Base-by-base conservation (phyloP, 2,329 filamentous ascomycete species). In the Cercospora zeina region DNA sequence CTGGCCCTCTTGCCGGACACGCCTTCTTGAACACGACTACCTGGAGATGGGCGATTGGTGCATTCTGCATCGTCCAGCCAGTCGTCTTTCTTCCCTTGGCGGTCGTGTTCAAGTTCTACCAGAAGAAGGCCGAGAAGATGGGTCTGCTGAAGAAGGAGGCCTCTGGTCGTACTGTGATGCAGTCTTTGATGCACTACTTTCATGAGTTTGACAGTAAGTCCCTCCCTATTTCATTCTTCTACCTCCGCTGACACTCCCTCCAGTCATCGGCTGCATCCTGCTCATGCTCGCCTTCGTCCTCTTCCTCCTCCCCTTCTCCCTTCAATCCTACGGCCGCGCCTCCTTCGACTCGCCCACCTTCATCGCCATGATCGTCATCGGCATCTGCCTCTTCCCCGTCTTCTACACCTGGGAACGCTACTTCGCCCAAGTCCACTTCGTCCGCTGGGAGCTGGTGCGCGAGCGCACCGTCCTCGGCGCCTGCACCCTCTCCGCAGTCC, bases 231-330 rank as follows among this genome's bases (percentile, higher is more conserved):
- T n/a, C n/a, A n/a, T n/a, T n/a, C n/a, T n/a, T n/a, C n/a, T n/a
- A n/a, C n/a, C n/a, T n/a, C n/a, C 11, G 14, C 55, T 58, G 33
- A 57, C n/a, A 57, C 0, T 13, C 1, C 11, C 14, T 7, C 24
- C 42, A 58, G 55, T 72, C 42, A 31, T 71, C 21, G 71, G 73
- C 33, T 63, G 69, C 39, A 51, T 73, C 61, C 58, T 74, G 4
- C 63, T 75, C 34, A 65, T 64, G 27, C 68, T 76, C 1, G 88
- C 86, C 1, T 82, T 89, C 67, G 79, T 83, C 0, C 75, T 90
- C 10, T 85, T 91, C 70, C 77, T 91, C n/a, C 81, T 92, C 7
- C 87, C 89, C 0, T 86, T 92, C 72, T 86, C 80, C 14, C 79
- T 91, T 19, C 69, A 68, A 57, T 70, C 59, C 13, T 76, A 74